These are phyloP conservation scores for Capronia coronata DNA, from an alignment of 2,329 filamentous ascomycete genomes.

Conservation along the genomic window DNA sequence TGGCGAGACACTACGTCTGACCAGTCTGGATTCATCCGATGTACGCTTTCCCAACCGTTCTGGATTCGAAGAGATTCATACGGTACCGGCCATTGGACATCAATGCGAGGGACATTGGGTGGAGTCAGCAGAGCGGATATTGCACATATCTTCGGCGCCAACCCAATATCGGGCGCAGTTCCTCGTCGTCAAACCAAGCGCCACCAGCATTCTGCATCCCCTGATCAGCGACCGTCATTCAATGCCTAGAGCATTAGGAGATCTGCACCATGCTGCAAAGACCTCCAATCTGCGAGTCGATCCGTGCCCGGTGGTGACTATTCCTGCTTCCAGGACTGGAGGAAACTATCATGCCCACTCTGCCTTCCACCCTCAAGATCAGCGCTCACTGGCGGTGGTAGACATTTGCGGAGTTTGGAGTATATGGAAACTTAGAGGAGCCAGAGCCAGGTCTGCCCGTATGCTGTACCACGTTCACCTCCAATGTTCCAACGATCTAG, in stretches of 20 bases:
- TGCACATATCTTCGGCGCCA: conserved; percentile 5
- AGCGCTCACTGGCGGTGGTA: conserved; percentile 51
- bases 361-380: conserved; percentile 54
- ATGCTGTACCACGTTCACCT: conserved; percentile 30
- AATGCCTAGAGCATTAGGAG: conserved; percentile 13
- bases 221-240: conserved; percentile 25
- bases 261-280: neutral
- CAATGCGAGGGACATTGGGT: neutral
- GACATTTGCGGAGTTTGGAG: conserved; percentile 51
- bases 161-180: conserved; percentile 4
- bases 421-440: conserved; percentile 41
- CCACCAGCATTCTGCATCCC: conserved; percentile 20
- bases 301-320: conserved; percentile 42
- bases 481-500: conserved; percentile 17
- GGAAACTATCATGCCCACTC: conserved; percentile 48
- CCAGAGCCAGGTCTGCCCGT: conserved; percentile 29
- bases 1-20: conserved; percentile 7
- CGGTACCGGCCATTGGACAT: conserved; percentile 4
- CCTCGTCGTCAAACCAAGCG: conserved; percentile 16
- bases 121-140: conserved; percentile 9
- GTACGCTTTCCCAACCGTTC: conserved; percentile 1
- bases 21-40: conserved; percentile 3
- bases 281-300: conserved; percentile 34
- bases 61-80: neutral
- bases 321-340: conserved; percentile 41